Base-by-base conservation (phyloP, 805 yeast species). In the Myxozyma vanderwaltii region DNA sequence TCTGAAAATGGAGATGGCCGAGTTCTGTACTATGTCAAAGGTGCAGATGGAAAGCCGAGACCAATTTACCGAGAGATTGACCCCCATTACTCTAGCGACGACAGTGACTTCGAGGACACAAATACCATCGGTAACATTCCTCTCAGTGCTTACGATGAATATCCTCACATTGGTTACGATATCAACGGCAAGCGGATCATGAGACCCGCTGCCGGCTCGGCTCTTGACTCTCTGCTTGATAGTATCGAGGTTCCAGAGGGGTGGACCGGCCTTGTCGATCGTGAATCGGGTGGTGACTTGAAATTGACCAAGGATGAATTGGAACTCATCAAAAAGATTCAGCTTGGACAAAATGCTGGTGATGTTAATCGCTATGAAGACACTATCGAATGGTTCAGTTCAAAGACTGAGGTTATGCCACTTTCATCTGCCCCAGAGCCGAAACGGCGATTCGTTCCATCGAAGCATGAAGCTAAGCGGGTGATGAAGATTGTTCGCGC, bases 161-260 rank as follows among this genome's bases (percentile, higher is more conserved):
- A 87, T 85, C 99, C 99, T 0, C 99, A 94, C 72, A 84, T 94
- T 61, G 98, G 99, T 58, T 94, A 94, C 74, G 92, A 90, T 72
- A 91, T 94, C 69, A 94, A 94, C 72, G 99, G 99, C 70, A 92
- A 91, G 72, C 84, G 99, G 71, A 91, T 94, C 71, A 92, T 94
- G 98, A 84, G 99, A 74, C 99, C 99, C 12, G 99, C 98, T 8
- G 87, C 89, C 69, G 96, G 97, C 13, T 85, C 95, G 58, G 99
- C 98, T 1, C 80, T 94, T 65, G 98, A 94, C 70, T 88, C 86
- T 69, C 80, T 94, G 63, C 77, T 94, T 65, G 99, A 92, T 70
- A 79, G 85, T 31, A 94, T 94, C 61, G 99, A 94, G 63, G 79
- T 94, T 64, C 99, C 99, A 13, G 95, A 89, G 75, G 99, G 99